Evolutionary conservation across 2,329 filamentous ascomycete species (phyloP), one percentile per base, ranked within the genome.

Genomic region (Leptodontidium sp.): DNA sequence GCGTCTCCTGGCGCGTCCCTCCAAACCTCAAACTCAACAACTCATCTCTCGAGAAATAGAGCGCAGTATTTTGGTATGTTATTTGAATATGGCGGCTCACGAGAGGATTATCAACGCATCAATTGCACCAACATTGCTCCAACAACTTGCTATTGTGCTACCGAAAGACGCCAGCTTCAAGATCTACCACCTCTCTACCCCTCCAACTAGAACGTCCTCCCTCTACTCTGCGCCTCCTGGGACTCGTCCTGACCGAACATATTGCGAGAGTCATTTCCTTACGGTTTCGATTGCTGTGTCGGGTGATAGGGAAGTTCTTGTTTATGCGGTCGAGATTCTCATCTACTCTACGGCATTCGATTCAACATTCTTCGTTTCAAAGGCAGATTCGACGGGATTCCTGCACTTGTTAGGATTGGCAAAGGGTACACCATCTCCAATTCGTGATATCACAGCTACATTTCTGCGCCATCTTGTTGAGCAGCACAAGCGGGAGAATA

Each of bases 321-420:
- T 95, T 9, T 90, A 97, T 68, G 95, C 92, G 17, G 86, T 99
- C 71, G 96, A 99, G 78, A 85, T 98, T 63, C 86, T 96, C 75
- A 87, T 99, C 69, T 99, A 97, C 81, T 92, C 90, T 0, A 97
- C 94, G 0, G 87, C 88, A 57, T 87, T 88, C 74, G 87, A 93
- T 29, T 97, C 92, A 1, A 98, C 93, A 4, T 86, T 98, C 65
- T 99, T 99, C 79, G 91, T 99, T 29, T 95, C 94, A 71, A 99
- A 99, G 81, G 96, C 96, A 61, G 96, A 99, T 81, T 98, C 96
- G 11, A 98, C 95, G 0, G 96, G 97, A 29, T 97, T 93, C 78
- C 82, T 98, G 11, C 84, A 90, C 73, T 84, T 91, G 1, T 82
- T 94, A 45, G 82, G 87, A 21, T 82, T 92, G 0, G 87, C 90